Base-by-base conservation (phyloP, 805 yeast species). In the Yamadazyma paraphyllophila region DNA sequence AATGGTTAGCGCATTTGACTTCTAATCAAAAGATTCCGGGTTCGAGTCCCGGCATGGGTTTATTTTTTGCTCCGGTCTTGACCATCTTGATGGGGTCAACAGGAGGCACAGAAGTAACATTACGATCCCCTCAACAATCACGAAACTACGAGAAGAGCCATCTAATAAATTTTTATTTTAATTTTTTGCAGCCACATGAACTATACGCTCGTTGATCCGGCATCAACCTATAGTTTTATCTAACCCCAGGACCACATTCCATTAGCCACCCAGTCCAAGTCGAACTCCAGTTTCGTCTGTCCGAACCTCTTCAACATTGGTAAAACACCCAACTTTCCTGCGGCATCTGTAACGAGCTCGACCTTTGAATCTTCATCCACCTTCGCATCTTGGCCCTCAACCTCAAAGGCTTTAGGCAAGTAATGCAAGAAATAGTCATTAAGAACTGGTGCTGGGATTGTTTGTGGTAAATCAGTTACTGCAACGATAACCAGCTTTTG, bases 1-100 rank as follows among this genome's bases (percentile, higher is more conserved):
- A 77, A 77, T 76, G 81, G 81, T 76, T 76, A 77, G 74, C 81
- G 81, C 81, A 78, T 76, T 76, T 77, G 80, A 77, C 80, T 76
- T 76, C 81, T 76, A 76, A 77, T 76, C 81, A 76, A 76, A 75
- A 75, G 81, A 77, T 75, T 76, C 75, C 75, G 81, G 78, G 81
- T 76, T 76, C 81, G 81, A 76, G 78, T 76, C 81, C 66, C 70
- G 72, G 63, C 70, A 61, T 66, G 70, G 71, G 70, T 65, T 65
- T 52, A 47, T 44, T 41, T 40, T 44, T 47, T 36, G 6, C 31
- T 29, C n/a, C n/a, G n/a, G n/a, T n/a, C n/a, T n/a, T n/a, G n/a
- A n/a, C n/a, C n/a, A n/a, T n/a, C n/a, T n/a, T n/a, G n/a, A n/a
- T n/a, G n/a, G n/a, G n/a, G n/a, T n/a, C n/a, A n/a, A n/a, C n/a